Percentiles rank a stretch among this genome's conserved stretches.
Evolutionary conservation across 805 yeast genomes (phyloP).

Genomic region (Isabelozyma pseudorhagii): DNA sequence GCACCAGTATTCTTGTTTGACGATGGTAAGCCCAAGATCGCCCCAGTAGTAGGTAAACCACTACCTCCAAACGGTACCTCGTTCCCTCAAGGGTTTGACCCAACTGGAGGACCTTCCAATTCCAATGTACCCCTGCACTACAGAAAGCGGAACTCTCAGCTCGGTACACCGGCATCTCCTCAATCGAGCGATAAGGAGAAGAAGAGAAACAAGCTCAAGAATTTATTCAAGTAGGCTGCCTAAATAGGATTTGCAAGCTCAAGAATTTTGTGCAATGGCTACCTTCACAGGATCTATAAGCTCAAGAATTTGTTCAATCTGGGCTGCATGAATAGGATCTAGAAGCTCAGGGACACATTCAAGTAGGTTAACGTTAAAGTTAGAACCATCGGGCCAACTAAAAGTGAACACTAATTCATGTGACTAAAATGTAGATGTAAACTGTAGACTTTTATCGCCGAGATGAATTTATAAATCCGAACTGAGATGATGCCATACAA

Average conservation of each 20-base stretch:
- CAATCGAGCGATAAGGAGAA: conserved; percentile 21
- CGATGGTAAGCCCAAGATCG: conserved; percentile 16
- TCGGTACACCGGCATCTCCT: not conserved
- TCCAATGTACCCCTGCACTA: conserved; percentile 20
- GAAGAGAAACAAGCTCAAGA: conserved; percentile 46
- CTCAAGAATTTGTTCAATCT: conserved; percentile 44
- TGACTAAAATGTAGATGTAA: too few relatives aligned
- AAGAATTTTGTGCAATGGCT: too few relatives aligned
- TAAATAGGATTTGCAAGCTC: not conserved
- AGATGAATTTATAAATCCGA: too few relatives aligned
- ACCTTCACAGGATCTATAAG: conserved; percentile 12
- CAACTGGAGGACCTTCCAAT: conserved; percentile 6
- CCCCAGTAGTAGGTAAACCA: conserved; percentile 1
- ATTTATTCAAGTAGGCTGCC: conserved; percentile 34
- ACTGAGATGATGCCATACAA: too few relatives aligned
- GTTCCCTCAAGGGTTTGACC: not conserved
- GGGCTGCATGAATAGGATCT: too few relatives aligned
- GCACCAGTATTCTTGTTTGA: conserved; percentile 47
- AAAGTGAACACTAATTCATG: too few relatives aligned
- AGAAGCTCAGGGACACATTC: not conserved
- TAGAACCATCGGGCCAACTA: too few relatives aligned
- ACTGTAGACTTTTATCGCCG: too few relatives aligned
- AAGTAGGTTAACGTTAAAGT: too few relatives aligned
- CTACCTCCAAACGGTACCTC: conserved; percentile 3
- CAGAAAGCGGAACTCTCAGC: conserved; percentile 14